A percentile compares a stretch with the other conserved stretches of the same genome.
These are phyloP conservation scores for Backusella tuberculispora DNA, from an alignment of 192 early-diverging fungal genomes.

Conservation along the genomic window DNA sequence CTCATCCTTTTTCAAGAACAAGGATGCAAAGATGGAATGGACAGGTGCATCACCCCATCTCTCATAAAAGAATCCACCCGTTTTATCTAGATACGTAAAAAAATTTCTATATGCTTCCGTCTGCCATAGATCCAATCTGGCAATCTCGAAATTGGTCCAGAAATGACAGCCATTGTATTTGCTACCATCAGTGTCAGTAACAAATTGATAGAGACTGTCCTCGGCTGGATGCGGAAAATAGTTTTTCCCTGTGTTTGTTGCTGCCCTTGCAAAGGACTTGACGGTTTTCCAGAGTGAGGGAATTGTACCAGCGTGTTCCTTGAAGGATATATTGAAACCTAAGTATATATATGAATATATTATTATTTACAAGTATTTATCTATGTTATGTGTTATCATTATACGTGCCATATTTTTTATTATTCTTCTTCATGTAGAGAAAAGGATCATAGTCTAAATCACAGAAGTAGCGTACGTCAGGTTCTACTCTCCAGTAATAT, in stretches of 20 bases:
- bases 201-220: constrained; percentile 48
- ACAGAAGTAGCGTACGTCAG: constrained; percentile 59
- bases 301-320: constrained; percentile 72
- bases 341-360: background rate
- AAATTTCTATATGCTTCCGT: constrained; percentile 56
- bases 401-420: constrained; percentile 43
- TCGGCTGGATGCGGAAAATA: constrained; percentile 42
- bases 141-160: constrained; percentile 89
- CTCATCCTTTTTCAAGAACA: constrained; percentile 59
- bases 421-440: constrained; percentile 50
- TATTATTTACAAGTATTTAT: background rate
- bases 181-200: constrained; percentile 50
- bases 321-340: constrained; percentile 74
- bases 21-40: constrained; percentile 64
- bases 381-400: background rate
- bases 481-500: constrained; percentile 66
- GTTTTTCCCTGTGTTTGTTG: constrained; percentile 24
- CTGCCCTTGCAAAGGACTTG: constrained; percentile 47
- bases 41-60: constrained; percentile 79
- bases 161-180: constrained; percentile 73
- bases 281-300: constrained; percentile 70
- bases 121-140: constrained; percentile 55
- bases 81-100: constrained; percentile 62
- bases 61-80: constrained; percentile 77
- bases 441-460: constrained; percentile 63